Conservation (phyloP, 345 rosid genomes). For the Euphorbia peplus region DNA sequence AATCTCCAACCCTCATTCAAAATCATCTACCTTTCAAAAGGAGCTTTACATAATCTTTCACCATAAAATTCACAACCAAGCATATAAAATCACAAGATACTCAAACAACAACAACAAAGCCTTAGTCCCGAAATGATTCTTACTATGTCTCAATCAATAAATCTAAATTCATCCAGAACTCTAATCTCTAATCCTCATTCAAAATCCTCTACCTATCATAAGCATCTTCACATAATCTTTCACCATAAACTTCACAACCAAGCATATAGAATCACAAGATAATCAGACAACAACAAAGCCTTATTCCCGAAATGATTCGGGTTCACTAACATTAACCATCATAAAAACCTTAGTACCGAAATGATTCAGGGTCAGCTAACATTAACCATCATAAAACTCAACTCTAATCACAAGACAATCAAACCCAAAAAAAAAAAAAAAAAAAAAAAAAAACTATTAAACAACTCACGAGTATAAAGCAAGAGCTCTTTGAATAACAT, state of each 20-base stretch:
- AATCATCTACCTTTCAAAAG: not conserved
- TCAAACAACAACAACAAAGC: not conserved
- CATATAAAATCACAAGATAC: slow-evolving; percentile 7
- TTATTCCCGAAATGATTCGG: no score
- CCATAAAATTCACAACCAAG: slow-evolving; percentile 10
- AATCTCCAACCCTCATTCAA: not conserved
- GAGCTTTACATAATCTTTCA: slow-evolving; percentile 1
- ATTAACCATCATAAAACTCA: no score
- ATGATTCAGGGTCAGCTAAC: no score
- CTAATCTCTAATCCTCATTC: not conserved
- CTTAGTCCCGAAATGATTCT: no score
- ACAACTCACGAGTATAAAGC: slow-evolving; percentile 82
- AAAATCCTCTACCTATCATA: not conserved
- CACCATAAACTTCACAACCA: slow-evolving; percentile 10
- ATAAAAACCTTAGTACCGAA: no score
- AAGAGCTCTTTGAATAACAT: slow-evolving; percentile 78
- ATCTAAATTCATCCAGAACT: not conserved
- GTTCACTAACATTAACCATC: no score
- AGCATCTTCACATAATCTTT: not conserved
- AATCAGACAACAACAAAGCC: not conserved
- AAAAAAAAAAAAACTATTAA: slow-evolving; percentile 10
- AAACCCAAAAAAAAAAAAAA: slow-evolving; percentile 7
- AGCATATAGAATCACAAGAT: slow-evolving; percentile 9
- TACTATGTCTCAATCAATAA: no score
- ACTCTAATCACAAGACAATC: not conserved